These are phyloP conservation scores for Martensiomyces pterosporus DNA, from an alignment of 192 early-diverging fungal genomes.

Conservation along the genomic window DNA sequence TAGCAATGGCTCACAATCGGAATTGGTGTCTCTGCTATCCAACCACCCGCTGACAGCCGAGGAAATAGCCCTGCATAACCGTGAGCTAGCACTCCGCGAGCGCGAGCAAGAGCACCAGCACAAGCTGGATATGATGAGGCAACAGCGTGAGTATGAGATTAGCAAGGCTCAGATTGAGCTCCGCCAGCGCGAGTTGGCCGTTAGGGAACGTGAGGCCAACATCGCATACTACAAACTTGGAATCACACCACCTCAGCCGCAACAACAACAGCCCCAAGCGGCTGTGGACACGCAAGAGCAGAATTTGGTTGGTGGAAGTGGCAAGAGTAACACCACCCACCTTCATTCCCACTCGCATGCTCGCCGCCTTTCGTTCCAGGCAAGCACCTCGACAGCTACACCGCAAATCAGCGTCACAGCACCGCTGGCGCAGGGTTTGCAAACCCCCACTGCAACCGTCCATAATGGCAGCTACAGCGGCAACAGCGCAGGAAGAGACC, in stretches of 20 bases:
- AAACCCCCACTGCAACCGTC: neutral
- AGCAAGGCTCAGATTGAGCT: neutral
- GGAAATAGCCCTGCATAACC: neutral
- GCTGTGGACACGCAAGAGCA: too few relatives aligned
- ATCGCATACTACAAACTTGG: neutral
- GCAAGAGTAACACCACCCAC: too few relatives aligned
- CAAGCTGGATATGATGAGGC: neutral
- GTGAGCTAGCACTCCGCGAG: neutral
- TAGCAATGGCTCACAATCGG: too few relatives aligned
- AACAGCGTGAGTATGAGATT: neutral
- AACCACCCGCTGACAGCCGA: neutral
- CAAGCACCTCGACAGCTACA: neutral
- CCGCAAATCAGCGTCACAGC: neutral
- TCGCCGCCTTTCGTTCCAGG: neutral
- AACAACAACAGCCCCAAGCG: too few relatives aligned
- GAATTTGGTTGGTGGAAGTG: too few relatives aligned
- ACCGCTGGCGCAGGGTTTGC: neutral
- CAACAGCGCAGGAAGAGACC: neutral
- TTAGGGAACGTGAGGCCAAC: neutral
- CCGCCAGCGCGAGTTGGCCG: neutral
- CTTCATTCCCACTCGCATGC: too few relatives aligned
- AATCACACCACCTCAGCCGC: too few relatives aligned
- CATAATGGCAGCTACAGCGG: neutral
- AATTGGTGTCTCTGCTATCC: neutral
- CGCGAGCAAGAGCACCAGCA: neutral